These are phyloP conservation scores for Lactifluus subvellereus DNA, from an alignment of 768 basidiomycete species.

Conservation along the genomic window DNA sequence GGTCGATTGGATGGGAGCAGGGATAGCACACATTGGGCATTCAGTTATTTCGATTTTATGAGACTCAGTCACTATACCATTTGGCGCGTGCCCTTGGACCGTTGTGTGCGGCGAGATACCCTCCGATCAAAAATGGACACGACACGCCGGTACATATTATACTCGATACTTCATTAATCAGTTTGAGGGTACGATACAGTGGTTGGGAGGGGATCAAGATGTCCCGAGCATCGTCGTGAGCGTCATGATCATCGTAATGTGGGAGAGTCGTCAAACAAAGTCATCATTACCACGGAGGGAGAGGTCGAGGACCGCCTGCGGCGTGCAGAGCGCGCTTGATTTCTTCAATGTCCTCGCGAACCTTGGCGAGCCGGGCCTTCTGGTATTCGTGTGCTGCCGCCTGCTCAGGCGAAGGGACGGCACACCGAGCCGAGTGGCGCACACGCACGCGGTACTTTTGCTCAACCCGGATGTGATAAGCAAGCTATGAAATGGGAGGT, in stretches of 20 bases:
- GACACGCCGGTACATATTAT: not conserved
- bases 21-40: no score
- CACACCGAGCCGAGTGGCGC: constrained; percentile 8
- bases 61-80: no score
- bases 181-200: no score
- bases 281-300: not conserved
- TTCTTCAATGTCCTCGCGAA: constrained; percentile 7
- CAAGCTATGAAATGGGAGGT: not conserved
- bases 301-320: no score
- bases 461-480: constrained; percentile 13
- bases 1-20: no score
- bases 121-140: no score
- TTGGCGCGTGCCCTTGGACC: no score
- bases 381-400: constrained; percentile 8
- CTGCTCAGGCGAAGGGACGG: constrained; percentile 10
- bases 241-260: not conserved
- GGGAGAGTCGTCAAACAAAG: no score
- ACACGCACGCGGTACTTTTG: constrained; percentile 17
- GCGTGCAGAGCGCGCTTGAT: not conserved
- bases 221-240: not conserved
- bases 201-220: no score
- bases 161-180: no score
- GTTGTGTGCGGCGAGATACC: not conserved
- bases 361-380: constrained; percentile 1
- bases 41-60: no score